Percentiles rank a stretch among this genome's conserved stretches.
Conservation (phyloP, 352 stramenopile genomes). For the Peronospora destructor region DNA sequence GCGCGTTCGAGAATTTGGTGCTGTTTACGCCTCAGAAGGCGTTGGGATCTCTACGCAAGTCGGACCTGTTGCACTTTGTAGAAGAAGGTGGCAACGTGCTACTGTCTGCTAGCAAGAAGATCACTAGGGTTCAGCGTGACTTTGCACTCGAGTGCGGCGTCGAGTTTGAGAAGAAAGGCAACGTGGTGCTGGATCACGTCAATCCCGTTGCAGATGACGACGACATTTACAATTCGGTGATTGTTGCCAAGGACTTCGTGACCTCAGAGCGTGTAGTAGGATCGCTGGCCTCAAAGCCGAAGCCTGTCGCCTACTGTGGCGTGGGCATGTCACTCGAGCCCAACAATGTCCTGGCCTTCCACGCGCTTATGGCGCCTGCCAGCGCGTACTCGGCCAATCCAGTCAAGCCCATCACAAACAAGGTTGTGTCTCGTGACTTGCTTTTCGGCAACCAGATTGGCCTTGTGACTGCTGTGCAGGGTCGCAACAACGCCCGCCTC, state of each 20-base stretch:
- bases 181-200: conserved; percentile 84
- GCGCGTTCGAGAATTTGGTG: conserved; percentile 86
- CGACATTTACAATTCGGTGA: conserved; percentile 76
- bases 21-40: conserved; percentile 84
- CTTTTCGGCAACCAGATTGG: conserved; percentile 72
- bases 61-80: conserved; percentile 78
- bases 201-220: conserved; percentile 41
- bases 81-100: conserved; percentile 83
- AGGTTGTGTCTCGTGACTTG: conserved; percentile 53
- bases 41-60: conserved; percentile 55
- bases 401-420: conserved; percentile 61
- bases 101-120: conserved; percentile 53
- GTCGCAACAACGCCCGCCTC: conserved; percentile 87
- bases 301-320: conserved; percentile 68
- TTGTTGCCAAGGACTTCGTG: conserved; percentile 66
- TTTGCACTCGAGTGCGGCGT: conserved; percentile 85
- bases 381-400: conserved; percentile 81
- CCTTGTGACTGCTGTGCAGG: conserved; percentile 82
- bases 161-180: conserved; percentile 85
- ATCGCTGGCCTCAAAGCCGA: conserved; percentile 42
- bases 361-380: conserved; percentile 62
- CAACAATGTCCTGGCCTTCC: conserved; percentile 79
- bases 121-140: conserved; percentile 77
- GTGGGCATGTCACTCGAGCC: conserved; percentile 79
- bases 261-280: conserved; percentile 60